Base-by-base conservation (phyloP, 164 flowering plant species). In the Macadamia tetraphylla region DNA sequence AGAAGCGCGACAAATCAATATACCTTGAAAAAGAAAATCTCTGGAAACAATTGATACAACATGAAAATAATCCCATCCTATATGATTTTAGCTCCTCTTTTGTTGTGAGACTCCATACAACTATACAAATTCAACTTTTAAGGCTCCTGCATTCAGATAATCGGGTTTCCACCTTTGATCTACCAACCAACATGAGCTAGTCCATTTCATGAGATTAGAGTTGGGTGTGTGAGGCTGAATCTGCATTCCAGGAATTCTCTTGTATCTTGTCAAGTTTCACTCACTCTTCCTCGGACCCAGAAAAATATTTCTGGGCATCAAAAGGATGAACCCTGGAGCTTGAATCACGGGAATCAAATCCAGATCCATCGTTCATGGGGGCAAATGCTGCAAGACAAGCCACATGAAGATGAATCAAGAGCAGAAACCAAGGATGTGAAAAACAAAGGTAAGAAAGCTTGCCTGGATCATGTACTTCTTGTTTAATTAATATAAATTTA, bases 371-470 rank as follows among this genome's bases (percentile, higher is more conserved):
- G 62, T 74, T 77, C 91, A 89, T 86, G 15, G 97, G 97, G 31
- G 94, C 94, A 82, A 91, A 89, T 64, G 97, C 91, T 91, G 88
- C 83, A 81, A 68, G 1, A 60, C 8, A 49, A 48, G 30, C 0
- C 0, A 52, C 43, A 67, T 53, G 57, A 56, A 58, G 69, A 6
- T 23, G 65, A n/a, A 58, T 32, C 29, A 66, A 4, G 6, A 64
- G 29, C 2, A 40, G 11, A 40, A 23, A 46, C 6, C 1, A 63
- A 18, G 13, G 32, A 43, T 3, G 17, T 23, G 5, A 31, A 42
- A 42, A 63, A 15, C 40, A 35, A 35, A 35, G 3, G 3, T 35
- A 5, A 5, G 40, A 23, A 23, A 23, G 23, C 23, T 23, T 23
- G 23, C 23, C 23, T 23, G 23, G 23, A 23, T 23, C 23, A 23